Conservation (phyloP, 306 rosid genomes). For the Cicer chorassanicum region DNA sequence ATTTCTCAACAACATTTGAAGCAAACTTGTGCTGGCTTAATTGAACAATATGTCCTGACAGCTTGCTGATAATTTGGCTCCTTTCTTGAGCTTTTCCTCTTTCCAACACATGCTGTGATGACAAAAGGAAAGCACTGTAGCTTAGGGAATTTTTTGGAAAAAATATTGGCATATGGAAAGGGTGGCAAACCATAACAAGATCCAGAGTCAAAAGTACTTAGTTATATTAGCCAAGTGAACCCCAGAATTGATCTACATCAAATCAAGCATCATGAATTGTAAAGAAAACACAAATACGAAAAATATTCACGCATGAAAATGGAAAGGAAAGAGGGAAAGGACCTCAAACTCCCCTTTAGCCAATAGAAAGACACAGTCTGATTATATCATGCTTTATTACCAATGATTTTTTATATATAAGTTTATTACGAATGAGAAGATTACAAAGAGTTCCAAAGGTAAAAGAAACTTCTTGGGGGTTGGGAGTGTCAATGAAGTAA, state of each 20-base stretch:
- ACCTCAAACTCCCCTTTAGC: slow-evolving; percentile 26
- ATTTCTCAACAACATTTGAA: slow-evolving; percentile 90
- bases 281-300: slow-evolving; percentile 16
- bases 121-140: slow-evolving; percentile 29
- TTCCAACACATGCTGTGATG: slow-evolving; percentile 78
- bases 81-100: slow-evolving; percentile 73
- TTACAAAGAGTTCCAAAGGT: neutral
- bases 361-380: neutral
- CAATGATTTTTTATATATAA: neutral
- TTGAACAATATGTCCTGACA: slow-evolving; percentile 65
- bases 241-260: slow-evolving; percentile 17
- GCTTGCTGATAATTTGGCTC: slow-evolving; percentile 70
- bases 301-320: slow-evolving; percentile 5
- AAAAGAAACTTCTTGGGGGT: neutral
- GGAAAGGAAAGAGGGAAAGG: neutral
- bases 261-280: neutral
- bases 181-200: slow-evolving; percentile 17
- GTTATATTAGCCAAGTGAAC: neutral
- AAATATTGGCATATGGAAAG: slow-evolving; percentile 5
- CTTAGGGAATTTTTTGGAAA: slow-evolving; percentile 10
- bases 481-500: too few species aligned
- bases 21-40: slow-evolving; percentile 82
- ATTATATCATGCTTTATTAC: neutral
- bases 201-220: neutral
- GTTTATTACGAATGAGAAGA: neutral